Base-by-base conservation (phyloP, 2,329 filamentous ascomycete species). In the Sporothrix phasma region DNA sequence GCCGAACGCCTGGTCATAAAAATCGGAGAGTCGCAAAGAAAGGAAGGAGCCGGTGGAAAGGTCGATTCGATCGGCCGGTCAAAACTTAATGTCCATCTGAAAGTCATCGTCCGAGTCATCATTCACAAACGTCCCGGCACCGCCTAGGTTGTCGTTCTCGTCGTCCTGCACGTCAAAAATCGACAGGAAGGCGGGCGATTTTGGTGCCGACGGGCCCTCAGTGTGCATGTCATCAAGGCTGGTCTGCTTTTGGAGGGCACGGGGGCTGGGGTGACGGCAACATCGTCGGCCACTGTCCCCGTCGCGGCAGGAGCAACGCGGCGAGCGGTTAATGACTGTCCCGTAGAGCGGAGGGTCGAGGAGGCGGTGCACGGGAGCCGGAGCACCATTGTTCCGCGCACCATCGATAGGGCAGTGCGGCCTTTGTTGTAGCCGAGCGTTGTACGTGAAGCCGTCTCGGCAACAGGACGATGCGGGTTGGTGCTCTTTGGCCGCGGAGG, bases 371-470 rank as follows among this genome's bases (percentile, higher is more conserved):
- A 74, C 77, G 43, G 74, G 69, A 2, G 34, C 45, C 53, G 70
- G 62, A 49, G 72, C 66, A 37, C 65, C 63, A n/a, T 63, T 45
- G 19, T 63, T 46, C 69, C 70, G 15, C 76, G 76, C 34, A 82
- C 71, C 47, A 80, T 73, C 0, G 79, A 79, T 1, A 79, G 80
- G 4, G 81, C 78, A 4, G 78, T 78, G 39, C 90, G 84, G 39
- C 92, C 92, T 73, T 88, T 90, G 64, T 84, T 89, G 73, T 96
- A 96, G 17, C 92, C 92, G 47, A 96, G 81, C 0, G 92, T 96
- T 63, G 85, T 92, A 67, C 87, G 85, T 1, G 92, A 96, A 5
- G 85, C 86, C 5, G 83, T 84, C 24, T 84, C 81, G 1, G 88
- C 87, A 11, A 82, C 56, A 0, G 60, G 59, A 4, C 53, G 43